Evolutionary conservation across 345 rosid species (phyloP), one percentile per base, ranked within the genome.

Genomic region (Euphorbia tirucalli): DNA sequence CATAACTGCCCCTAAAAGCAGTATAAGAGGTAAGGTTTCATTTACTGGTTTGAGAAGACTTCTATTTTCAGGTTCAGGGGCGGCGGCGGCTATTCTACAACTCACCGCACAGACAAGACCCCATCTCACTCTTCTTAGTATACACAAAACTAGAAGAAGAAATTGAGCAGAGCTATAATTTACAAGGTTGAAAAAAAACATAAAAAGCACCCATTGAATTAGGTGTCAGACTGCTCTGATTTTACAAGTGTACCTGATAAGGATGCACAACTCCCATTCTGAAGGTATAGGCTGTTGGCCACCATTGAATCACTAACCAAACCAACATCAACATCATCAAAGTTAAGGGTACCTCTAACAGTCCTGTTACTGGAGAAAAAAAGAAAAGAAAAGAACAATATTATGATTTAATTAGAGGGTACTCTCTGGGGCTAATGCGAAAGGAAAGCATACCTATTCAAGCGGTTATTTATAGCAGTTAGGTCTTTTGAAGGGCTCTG

Each of bases 401-500:
- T 59, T 22, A 44, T 58, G 18, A 31, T 43, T 30, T 3, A 16
- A 28, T 31, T 19, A 16, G 27, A 24, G 56, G n/a, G 7, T n/a
- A 67, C 46, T 21, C 11, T 13, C 19, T 5, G 1, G 37, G 44
- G 30, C 7, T 43, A 32, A 21, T 48, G 52, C 27, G 4, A 56
- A 41, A 35, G 56, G 22, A 15, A 49, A 41, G 74, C 44, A 28
- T 85, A 95, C 98, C 92, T 76, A 59, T 95, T 95, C 84, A 95
- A 78, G 63, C 87, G 96, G 83, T 87, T 86, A 75, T 95, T 95
- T 67, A 93, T 95, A 65, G 87, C 99, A 14, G 88, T 86, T 31
- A 95, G 84, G 82, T 93, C 98, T 76, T 95, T 95, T 6, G 99
- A 95, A 65, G 99, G 99, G 88, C 99, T 95, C 78, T 89, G 96